Evolutionary conservation across 805 yeast species (phyloP), one percentile per base, ranked within the genome.

Genomic region (Saccharomycopsis sp.): DNA sequence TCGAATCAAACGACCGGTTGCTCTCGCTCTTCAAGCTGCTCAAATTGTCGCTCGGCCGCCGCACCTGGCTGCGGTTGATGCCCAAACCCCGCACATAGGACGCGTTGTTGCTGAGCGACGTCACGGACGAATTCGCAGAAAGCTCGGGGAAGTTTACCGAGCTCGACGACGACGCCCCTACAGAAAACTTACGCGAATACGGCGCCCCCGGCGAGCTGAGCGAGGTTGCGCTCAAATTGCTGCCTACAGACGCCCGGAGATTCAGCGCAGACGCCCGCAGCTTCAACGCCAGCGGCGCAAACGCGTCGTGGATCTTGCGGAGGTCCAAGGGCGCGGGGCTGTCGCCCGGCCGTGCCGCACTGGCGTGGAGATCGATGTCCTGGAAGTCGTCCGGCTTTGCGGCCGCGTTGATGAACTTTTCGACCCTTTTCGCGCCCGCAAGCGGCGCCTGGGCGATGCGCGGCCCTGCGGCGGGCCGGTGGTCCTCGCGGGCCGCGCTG

Each of bases 71-170:
- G 21, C 53, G 55, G 50, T 60, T 58, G 9, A 60, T 58, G 8
- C 63, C 63, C 14, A 60, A 44, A n/a, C 63, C 63, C 53, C 63
- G 46, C 14, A 60, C 61, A 56, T 50, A 60, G 24, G 57, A 52
- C 2, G 60, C 60, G 34, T 60, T 60, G 20, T 60, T 60, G n/a
- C 34, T 52, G 5, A 58, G 51, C 2, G 61, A 52, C n/a, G 34
- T 29, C 23, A 50, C 47, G 20, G 55, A 44, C 34, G 59, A 55
- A 40, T 55, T 58, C 9, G 34, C 29, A 2, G 54, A 41, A 1
- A 52, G 4, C 1, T 41, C 51, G 50, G 18, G 41, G 37, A 53
- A 51, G 24, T 52, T 52, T 12, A 54, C 34, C 3, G 60, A 53
- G 14, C 54, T 24, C 15, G 51, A 16, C 14, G 62, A 55, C 16